Evolutionary conservation across 2,329 filamentous ascomycete species (phyloP).

Genomic region (Cladosporium sp.): DNA sequence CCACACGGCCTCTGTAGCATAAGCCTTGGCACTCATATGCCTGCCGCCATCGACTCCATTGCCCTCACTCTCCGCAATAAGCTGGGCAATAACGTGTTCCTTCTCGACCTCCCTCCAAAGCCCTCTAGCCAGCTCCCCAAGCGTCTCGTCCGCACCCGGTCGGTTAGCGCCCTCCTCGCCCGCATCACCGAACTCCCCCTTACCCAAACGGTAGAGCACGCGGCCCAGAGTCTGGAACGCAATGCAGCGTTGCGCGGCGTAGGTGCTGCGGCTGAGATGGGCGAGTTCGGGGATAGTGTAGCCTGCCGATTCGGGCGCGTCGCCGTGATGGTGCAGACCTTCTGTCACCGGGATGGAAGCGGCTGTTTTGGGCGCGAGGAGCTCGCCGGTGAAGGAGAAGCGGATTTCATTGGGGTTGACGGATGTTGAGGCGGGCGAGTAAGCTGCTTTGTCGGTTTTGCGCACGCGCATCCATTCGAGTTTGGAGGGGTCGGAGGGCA

Average conservation of each 20-base stretch:
- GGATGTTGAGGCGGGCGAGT: slow-evolving; percentile 70
- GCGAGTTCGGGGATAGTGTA: slow-evolving; percentile 89
- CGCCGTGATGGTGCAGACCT: slow-evolving; percentile 88
- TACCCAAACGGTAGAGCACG: slow-evolving; percentile 76
- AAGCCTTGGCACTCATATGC: slow-evolving; percentile 75
- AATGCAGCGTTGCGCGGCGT: slow-evolving; percentile 82
- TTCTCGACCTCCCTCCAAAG: slow-evolving; percentile 78
- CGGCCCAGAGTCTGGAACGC: slow-evolving; percentile 88
- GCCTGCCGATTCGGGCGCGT: slow-evolving; percentile 86
- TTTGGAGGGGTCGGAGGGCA: slow-evolving; percentile 77
- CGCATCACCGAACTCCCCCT: slow-evolving; percentile 59
- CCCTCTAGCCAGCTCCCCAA: slow-evolving; percentile 57
- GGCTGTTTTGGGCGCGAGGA: slow-evolving; percentile 72
- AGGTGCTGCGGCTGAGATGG: slow-evolving; percentile 71
- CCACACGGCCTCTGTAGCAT: slow-evolving; percentile 88
- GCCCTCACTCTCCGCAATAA: slow-evolving; percentile 68
- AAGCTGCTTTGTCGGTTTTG: slow-evolving; percentile 56
- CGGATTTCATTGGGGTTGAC: slow-evolving; percentile 74
- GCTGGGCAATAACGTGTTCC: slow-evolving; percentile 68
- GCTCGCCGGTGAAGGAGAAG: slow-evolving; percentile 78
- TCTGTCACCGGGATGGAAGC: slow-evolving; percentile 68
- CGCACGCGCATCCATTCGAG: slow-evolving; percentile 79
- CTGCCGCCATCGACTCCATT: slow-evolving; percentile 51
- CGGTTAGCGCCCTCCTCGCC: slow-evolving; percentile 36
- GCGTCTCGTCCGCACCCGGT: slow-evolving; percentile 43